A percentile compares a stretch with the other conserved stretches of the same genome.
Conservation (phyloP, 176 grass and related monocot genomes). For the Dendrocalamus sinicus region DNA sequence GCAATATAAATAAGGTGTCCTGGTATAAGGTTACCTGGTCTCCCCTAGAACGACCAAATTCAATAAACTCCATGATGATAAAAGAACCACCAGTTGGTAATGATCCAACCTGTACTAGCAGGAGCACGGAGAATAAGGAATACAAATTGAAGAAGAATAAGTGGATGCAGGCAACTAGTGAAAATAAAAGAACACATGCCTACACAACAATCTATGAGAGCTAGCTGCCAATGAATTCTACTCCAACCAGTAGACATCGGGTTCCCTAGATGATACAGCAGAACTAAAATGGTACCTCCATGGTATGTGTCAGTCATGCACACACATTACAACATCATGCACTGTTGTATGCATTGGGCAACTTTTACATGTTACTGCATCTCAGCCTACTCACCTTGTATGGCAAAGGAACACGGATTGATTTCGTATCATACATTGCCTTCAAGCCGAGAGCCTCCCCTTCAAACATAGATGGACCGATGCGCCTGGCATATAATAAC, state of each 20-base stretch:
- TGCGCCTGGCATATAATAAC: conserved; percentile 50
- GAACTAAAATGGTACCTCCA: neutral
- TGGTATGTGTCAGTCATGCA: neutral
- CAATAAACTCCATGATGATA: conserved; percentile 98
- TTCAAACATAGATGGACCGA: conserved; percentile 92
- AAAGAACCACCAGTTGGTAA: conserved; percentile 84
- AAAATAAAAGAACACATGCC: conserved; percentile 4
- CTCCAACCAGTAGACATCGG: neutral
- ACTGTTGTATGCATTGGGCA: neutral
- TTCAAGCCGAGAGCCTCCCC: conserved; percentile 86
- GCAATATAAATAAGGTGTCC: conserved; percentile 3
- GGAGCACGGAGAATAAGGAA: neutral
- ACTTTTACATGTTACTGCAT: neutral
- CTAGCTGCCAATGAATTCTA: neutral
- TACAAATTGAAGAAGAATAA: neutral
- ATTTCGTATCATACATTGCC: conserved; percentile 85
- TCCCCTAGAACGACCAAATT: conserved; percentile 74
- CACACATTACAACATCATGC: neutral
- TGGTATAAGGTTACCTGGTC: conserved; percentile 68
- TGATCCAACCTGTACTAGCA: conserved; percentile 57
- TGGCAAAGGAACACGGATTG: conserved; percentile 89
- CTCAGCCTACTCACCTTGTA: conserved; percentile 59
- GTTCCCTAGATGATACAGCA: neutral
- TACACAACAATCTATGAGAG: neutral
- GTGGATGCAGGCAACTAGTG: neutral